Evolutionary conservation across 805 yeast species (phyloP).

Genomic region (Saccharomycopsis lassenensis): DNA sequence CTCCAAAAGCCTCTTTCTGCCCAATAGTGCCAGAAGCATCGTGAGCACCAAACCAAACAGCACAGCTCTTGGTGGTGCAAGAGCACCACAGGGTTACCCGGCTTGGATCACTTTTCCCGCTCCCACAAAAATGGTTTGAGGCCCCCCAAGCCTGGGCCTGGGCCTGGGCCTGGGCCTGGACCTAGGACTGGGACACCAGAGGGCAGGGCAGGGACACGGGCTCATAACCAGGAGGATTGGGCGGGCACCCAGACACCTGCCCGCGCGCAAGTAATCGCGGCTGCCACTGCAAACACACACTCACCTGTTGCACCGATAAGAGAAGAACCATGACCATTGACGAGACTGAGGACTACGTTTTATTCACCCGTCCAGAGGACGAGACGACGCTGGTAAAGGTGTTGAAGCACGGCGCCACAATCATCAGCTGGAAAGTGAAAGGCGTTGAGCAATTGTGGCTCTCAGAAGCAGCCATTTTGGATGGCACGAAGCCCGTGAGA

Average conservation of each 20-base stretch:
- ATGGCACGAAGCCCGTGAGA: conserved; percentile 89
- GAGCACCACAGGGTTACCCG: no score
- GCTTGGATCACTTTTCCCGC: no score
- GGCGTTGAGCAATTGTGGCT: conserved; percentile 81
- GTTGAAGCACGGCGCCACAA: conserved; percentile 81
- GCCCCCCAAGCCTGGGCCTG: no score
- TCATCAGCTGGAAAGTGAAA: conserved; percentile 65
- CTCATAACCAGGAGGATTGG: background rate
- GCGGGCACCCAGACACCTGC: background rate
- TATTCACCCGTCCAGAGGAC: conserved; percentile 6
- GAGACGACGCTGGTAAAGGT: conserved; percentile 45
- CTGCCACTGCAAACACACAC: no score
- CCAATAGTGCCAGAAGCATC: no score
- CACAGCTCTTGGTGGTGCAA: no score
- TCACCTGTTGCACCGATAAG: background rate
- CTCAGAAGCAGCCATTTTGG: conserved; percentile 66
- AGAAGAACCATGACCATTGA: conserved; percentile 7
- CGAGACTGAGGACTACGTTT: conserved; percentile 2
- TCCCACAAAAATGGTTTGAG: no score
- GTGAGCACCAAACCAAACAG: no score
- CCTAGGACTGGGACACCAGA: background rate
- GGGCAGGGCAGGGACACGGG: background rate
- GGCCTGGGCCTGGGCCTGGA: background rate
- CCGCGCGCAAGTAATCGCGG: background rate
- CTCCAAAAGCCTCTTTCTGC: no score